Conservation (phyloP, 768 basidiomycete genomes). For the Mycena galericulata region DNA sequence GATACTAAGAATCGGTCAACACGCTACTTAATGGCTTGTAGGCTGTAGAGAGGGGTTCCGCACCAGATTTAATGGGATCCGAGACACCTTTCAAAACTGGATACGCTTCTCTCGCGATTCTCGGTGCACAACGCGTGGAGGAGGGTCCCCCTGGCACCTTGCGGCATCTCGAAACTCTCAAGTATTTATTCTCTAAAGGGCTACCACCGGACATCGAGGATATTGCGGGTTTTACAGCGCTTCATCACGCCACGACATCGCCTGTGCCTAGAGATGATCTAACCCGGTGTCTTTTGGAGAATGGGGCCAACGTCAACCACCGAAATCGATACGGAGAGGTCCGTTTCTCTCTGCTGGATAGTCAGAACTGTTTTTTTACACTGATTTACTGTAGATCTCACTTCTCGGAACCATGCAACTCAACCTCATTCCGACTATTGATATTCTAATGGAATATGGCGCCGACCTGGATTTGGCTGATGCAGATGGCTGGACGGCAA, state of each 20-base stretch:
- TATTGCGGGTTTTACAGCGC: conserved; percentile 61
- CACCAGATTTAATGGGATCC: conserved; percentile 51
- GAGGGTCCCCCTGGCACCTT: conserved; percentile 25
- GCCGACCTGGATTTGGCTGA: conserved; percentile 58
- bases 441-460: conserved; percentile 62
- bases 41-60: conserved; percentile 44
- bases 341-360: not conserved
- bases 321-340: conserved; percentile 63
- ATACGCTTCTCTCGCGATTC: conserved; percentile 53
- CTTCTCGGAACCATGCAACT: conserved; percentile 31
- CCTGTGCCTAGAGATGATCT: conserved; percentile 43
- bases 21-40: conserved; percentile 17
- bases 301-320: conserved; percentile 62
- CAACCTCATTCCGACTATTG: conserved; percentile 47
- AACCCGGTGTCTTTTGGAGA: conserved; percentile 53
- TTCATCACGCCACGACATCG: conserved; percentile 57
- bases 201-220: conserved; percentile 55
- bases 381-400: not conserved
- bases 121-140: conserved; percentile 54
- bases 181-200: conserved; percentile 55
- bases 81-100: conserved; percentile 59
- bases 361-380: not conserved
- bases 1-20: not conserved
- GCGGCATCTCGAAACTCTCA: conserved; percentile 50
- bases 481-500: conserved; percentile 40